Evolutionary conservation across 306 rosid genomes (phyloP).

Genomic region (Cicer pinnatifidum): DNA sequence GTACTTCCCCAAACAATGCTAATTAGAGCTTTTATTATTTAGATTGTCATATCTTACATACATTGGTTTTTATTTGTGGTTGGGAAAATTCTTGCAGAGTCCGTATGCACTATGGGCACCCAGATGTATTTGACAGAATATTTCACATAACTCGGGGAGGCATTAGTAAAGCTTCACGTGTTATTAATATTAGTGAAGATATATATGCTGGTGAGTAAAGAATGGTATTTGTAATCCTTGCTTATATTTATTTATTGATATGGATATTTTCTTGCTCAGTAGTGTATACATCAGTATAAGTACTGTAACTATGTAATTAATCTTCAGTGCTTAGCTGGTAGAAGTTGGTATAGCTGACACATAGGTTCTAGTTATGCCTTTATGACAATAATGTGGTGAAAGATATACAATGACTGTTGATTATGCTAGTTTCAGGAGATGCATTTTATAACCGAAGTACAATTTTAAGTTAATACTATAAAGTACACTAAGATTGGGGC

Average conservation of each 20-base stretch:
- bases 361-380: neutral
- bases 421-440: slow-evolving; percentile 15
- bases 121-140: slow-evolving; percentile 93
- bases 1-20: slow-evolving; percentile 10
- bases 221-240: neutral
- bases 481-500: slow-evolving; percentile 8
- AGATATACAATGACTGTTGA: neutral
- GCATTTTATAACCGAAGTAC: neutral
- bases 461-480: neutral
- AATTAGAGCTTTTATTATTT: slow-evolving; percentile 11
- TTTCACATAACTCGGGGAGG: slow-evolving; percentile 98
- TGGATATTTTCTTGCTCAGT: neutral
- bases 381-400: neutral
- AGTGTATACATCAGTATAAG: neutral
- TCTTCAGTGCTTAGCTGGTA: neutral
- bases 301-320: neutral
- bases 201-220: slow-evolving; percentile 76
- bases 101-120: slow-evolving; percentile 99
- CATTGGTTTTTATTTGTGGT: slow-evolving; percentile 16
- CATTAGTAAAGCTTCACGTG: slow-evolving; percentile 95
- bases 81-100: slow-evolving; percentile 63
- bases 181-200: slow-evolving; percentile 96
- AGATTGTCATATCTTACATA: neutral
- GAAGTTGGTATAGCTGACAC: neutral
- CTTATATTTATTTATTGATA: neutral